Base-by-base conservation (phyloP, 1,284 basidiomycete species). In the Microbotryum scabiosae region DNA sequence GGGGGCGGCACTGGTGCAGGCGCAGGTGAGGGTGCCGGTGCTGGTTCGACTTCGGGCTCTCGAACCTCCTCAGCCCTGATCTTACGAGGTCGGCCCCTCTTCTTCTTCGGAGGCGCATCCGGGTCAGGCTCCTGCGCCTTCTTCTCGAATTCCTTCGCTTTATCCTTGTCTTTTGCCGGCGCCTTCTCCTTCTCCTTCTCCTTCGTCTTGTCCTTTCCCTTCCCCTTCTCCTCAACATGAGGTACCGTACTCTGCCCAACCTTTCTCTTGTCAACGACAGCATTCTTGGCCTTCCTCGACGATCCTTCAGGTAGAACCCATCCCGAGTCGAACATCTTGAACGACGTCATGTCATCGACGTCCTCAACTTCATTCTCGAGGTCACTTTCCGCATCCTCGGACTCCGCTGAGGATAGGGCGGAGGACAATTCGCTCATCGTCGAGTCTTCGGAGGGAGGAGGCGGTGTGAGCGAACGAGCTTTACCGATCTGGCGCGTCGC, bases 171-270 rank as follows among this genome's bases (percentile, higher is more conserved):
- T 56, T 41, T 49, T 47, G 47, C 58, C 41, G 52, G 53, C 36
- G 21, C 46, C 26, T 54, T 57, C 46, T 65, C 51, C 54, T 25
- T 69, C 26, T 44, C 58, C 28, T 70, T 72, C 52, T 69, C 72
- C 20, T 70, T 69, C 23, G 70, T 72, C 14, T 63, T 52, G 23
- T 53, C 56, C 10, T 21, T 25, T 23, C 14, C 60, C 61, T 41
- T 56, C 32, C 44, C 50, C 45, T 54, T 58, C 25, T 43, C 54
- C 54, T 57, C 49, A 14, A 8, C 41, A 18, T 49, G 2, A 18
- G 36, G 10, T 18, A 4, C 36, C 36, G 36, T 32, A n/a, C 14
- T 30, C 54, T 47, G 30, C 4, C 30, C 47, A 23, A 5, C n/a
- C 56, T 43, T 50, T 26, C 5, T 21, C 51, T 36, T 54, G 25